Evolutionary conservation across 139 green algal species (phyloP), one percentile per base, ranked within the genome.

Genomic region (Picochlorum sp.): DNA sequence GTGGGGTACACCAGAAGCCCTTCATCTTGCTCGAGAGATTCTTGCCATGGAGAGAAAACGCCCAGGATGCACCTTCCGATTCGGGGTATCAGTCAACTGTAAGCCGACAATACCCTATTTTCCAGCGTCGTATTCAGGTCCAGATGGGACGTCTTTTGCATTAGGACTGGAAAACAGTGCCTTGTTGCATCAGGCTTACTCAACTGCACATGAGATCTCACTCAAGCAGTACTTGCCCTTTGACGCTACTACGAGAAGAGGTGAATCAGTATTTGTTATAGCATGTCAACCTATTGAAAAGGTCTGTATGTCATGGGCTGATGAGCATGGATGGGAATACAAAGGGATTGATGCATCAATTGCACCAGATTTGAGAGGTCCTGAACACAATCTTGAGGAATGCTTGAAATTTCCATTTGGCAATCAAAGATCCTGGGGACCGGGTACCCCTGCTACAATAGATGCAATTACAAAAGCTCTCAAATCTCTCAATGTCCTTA

Each of bases 291-390:
- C 62, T 7, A 20, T 68, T 21, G 37, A 77, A 60, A 58, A 45
- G 11, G 21, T 58, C 1, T 49, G 57, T 0, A 26, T 50, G 34
- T 21, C 71, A 47, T 57, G 68, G 24, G 55, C 38, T 51, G 18
- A 41, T 21, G 47, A 49, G 13, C 26, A 26, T 24, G 32, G 56
- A 16, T 21, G 34, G 14, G 10, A 62, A 21, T 84, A 74, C 54
- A 28, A 73, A 38, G 79, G 79, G 7, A 57, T 85, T 3, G 79
- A 85, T 45, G 57, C 69, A 28, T 74, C 58, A 49, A 62, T 85
- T 6, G 69, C 65, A 1, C 79, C 79, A 9, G 76, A 67, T 15
- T 51, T 85, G 15, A 18, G 7, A n/a, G 26, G 15, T 16, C 72
- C 79, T 32, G 47, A 20, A 14, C 47, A 54, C n/a, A 21, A 54